A percentile compares a stretch with the other conserved stretches of the same genome.
These are phyloP conservation scores for Penicillium parvum DNA, from an alignment of 495 filamentous ascomycete genomes.

Conservation along the genomic window DNA sequence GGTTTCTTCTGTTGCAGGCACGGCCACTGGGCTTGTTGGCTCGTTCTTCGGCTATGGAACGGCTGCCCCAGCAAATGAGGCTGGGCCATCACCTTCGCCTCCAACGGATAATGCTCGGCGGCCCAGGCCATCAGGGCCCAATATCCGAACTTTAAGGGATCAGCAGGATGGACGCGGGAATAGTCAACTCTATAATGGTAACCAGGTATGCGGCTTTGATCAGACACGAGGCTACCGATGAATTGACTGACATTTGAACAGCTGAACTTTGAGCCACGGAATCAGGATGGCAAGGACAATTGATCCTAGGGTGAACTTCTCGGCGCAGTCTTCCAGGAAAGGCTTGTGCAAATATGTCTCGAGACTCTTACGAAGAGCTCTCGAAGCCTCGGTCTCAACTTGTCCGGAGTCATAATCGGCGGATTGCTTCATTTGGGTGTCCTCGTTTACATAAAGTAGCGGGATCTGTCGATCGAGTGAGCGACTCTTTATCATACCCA, in stretches of 20 bases:
- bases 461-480: too few relatives aligned
- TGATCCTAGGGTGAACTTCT: constrained; percentile 5
- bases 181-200: constrained; percentile 81
- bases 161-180: constrained; percentile 47
- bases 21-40: constrained; percentile 49
- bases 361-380: too few relatives aligned
- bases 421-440: too few relatives aligned
- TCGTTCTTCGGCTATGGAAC: constrained; percentile 52
- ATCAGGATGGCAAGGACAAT: constrained; percentile 48
- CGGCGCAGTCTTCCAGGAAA: too few relatives aligned
- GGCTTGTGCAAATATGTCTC: too few relatives aligned
- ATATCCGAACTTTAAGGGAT: constrained; percentile 57
- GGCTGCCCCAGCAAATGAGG: constrained; percentile 9
- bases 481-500: too few relatives aligned
- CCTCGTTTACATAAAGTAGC: too few relatives aligned
- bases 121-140: constrained; percentile 22
- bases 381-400: too few relatives aligned
- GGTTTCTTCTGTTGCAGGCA: constrained; percentile 37
- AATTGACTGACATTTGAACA: constrained; percentile 19
- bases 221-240: not conserved
- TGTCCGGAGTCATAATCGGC: too few relatives aligned
- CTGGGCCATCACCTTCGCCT: constrained; percentile 9
- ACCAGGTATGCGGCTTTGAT: constrained; percentile 56
- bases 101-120: constrained; percentile 10
- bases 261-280: constrained; percentile 72